Conservation (phyloP, 1,284 basidiomycete species). For the Tylopilus sp. region DNA sequence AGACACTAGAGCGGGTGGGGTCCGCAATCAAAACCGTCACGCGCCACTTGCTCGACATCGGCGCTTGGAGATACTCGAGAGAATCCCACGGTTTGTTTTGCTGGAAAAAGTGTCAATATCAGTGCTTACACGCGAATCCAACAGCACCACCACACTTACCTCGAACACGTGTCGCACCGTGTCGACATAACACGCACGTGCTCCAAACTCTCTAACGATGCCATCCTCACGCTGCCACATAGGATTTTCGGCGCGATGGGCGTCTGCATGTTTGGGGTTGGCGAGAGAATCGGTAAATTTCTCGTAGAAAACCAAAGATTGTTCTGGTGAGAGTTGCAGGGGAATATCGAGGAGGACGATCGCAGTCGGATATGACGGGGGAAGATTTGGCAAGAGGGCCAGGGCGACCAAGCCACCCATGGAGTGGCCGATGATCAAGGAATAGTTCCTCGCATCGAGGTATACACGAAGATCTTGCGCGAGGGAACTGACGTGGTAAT, state of each 20-base stretch:
- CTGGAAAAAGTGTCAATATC: constrained; percentile 4
- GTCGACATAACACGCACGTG: constrained; percentile 13
- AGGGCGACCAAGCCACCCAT: constrained; percentile 15
- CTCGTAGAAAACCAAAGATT: background rate
- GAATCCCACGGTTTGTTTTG: constrained; percentile 25
- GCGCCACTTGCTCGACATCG: constrained; percentile 12
- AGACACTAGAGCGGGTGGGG: constrained; percentile 7
- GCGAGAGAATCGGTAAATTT: background rate
- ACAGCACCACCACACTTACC: constrained; percentile 5
- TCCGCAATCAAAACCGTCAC: constrained; percentile 20
- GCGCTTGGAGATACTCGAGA: constrained; percentile 7
- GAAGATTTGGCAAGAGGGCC: constrained; percentile 17
- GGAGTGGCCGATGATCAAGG: constrained; percentile 25
- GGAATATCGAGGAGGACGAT: constrained; percentile 12
- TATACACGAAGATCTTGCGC: constrained; percentile 22
- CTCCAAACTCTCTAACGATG: constrained; percentile 16
- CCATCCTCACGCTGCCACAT: constrained; percentile 20
- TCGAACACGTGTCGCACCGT: constrained; percentile 8
- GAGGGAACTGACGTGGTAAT: constrained; percentile 18
- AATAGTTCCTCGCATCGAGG: constrained; percentile 13
- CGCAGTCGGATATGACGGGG: constrained; percentile 12
- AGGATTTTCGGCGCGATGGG: constrained; percentile 13
- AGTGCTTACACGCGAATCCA: no score
- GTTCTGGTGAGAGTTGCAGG: background rate
- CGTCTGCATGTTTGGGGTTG: constrained; percentile 7